Evolutionary conservation across 768 basidiomycete species (phyloP).

Genomic region (Suillus subaureus): DNA sequence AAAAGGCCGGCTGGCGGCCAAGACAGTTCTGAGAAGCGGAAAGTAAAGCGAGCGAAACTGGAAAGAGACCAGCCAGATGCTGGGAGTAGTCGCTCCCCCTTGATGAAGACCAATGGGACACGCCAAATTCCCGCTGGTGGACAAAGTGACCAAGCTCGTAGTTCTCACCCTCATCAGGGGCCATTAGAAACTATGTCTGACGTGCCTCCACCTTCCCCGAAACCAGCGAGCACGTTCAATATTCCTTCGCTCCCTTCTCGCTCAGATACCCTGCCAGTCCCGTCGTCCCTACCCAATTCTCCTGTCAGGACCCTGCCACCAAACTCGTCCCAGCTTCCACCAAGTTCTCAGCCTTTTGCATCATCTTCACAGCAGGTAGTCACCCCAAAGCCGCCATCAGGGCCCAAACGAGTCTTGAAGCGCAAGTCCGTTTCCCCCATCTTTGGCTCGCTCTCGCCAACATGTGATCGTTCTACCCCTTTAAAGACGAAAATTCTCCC

Average conservation of each 20-base stretch:
- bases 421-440: not conserved
- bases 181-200: not conserved
- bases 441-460: not conserved
- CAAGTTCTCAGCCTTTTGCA: not conserved
- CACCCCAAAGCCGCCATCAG: not conserved
- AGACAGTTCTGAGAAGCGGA: not conserved
- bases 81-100: not conserved
- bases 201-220: no score
- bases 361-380: conserved; percentile 4
- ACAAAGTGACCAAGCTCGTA: not conserved
- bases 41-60: conserved; percentile 5
- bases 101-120: not conserved
- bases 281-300: conserved; percentile 5
- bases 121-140: not conserved
- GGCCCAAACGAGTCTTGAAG: not conserved
- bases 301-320: not conserved
- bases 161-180: not conserved
- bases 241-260: not conserved
- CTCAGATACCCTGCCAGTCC: conserved; percentile 5
- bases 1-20: not conserved
- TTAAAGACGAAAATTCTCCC: not conserved
- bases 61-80: not conserved
- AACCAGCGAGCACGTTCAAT: not conserved
- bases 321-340: not conserved
- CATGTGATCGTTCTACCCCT: not conserved